Percentiles rank a stretch among this genome's conserved stretches.
Evolutionary conservation across 2,329 filamentous ascomycete genomes (phyloP).

Genomic region (Nemania sp.): DNA sequence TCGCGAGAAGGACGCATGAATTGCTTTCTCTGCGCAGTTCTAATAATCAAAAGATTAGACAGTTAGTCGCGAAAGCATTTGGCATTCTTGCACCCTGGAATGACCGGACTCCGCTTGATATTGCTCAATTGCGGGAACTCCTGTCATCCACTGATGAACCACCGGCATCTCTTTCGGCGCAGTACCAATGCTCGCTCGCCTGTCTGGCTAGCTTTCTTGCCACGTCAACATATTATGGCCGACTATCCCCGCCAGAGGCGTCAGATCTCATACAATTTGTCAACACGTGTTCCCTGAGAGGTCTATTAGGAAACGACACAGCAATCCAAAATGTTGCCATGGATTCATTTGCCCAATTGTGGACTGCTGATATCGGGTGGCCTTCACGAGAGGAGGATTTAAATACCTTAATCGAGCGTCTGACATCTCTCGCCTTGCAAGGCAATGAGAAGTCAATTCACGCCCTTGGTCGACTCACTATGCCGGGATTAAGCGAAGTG

Average conservation of each 20-base stretch:
- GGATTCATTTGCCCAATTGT: conserved; percentile 40
- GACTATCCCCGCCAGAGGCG: conserved; percentile 21
- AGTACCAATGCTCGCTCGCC: conserved; percentile 40
- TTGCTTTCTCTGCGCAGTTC: conserved; percentile 68
- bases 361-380: conserved; percentile 39
- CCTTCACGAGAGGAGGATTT: conserved; percentile 48
- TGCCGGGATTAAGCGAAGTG: conserved; percentile 53
- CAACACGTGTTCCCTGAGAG: conserved; percentile 25
- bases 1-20: conserved; percentile 53
- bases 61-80: conserved; percentile 69
- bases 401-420: conserved; percentile 64
- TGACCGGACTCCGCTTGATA: conserved; percentile 45
- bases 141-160: conserved; percentile 34
- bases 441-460: conserved; percentile 79
- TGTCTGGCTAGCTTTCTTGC: conserved; percentile 39
- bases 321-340: conserved; percentile 38
- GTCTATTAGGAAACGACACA: conserved; percentile 28
- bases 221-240: conserved; percentile 36
- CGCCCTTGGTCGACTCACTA: conserved; percentile 77
- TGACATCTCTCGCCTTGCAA: conserved; percentile 67
- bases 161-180: conserved; percentile 36
- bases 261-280: conserved; percentile 36
- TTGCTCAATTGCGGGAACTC: conserved; percentile 44
- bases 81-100: conserved; percentile 77
- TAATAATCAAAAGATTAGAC: conserved; percentile 71